Conservation (phyloP, 2,329 filamentous ascomycete genomes). For the Pseudonectria buxi region DNA sequence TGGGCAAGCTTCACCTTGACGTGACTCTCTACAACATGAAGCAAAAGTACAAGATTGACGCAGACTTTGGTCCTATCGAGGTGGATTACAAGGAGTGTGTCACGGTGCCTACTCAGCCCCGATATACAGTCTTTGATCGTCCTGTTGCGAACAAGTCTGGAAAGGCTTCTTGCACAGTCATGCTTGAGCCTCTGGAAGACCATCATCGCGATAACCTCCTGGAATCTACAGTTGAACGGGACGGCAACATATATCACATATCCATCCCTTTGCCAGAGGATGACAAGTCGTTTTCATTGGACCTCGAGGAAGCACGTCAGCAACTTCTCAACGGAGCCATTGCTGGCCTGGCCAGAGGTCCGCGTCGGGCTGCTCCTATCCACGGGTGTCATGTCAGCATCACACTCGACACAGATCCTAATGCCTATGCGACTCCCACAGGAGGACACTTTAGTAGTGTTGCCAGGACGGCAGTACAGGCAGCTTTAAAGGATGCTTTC, state of each 20-base stretch:
- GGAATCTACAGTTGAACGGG: slow-evolving; percentile 44
- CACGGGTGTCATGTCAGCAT: slow-evolving; percentile 68
- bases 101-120: slow-evolving; percentile 46
- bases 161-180: slow-evolving; percentile 67
- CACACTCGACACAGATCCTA: slow-evolving; percentile 57
- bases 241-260: slow-evolving; percentile 64
- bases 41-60: slow-evolving; percentile 80
- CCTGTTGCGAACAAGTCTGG: slow-evolving; percentile 73
- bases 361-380: slow-evolving; percentile 71
- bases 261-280: slow-evolving; percentile 44
- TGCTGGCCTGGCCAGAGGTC: slow-evolving; percentile 78
- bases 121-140: slow-evolving; percentile 65
- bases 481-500: slow-evolving; percentile 58
- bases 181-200: slow-evolving; percentile 54
- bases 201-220: slow-evolving; percentile 31
- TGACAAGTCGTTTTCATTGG: slow-evolving; percentile 42
- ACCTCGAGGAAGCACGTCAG: slow-evolving; percentile 43
- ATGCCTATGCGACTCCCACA: slow-evolving; percentile 49
- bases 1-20: slow-evolving; percentile 94
- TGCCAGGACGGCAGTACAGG: slow-evolving; percentile 56
- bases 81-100: slow-evolving; percentile 91
- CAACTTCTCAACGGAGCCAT: slow-evolving; percentile 72
- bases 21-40: slow-evolving; percentile 84
- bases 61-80: slow-evolving; percentile 83
- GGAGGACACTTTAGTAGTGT: slow-evolving; percentile 63